Evolutionary conservation across 305 asterid species (phyloP).

Genomic region (Fraxinus angustifolia): DNA sequence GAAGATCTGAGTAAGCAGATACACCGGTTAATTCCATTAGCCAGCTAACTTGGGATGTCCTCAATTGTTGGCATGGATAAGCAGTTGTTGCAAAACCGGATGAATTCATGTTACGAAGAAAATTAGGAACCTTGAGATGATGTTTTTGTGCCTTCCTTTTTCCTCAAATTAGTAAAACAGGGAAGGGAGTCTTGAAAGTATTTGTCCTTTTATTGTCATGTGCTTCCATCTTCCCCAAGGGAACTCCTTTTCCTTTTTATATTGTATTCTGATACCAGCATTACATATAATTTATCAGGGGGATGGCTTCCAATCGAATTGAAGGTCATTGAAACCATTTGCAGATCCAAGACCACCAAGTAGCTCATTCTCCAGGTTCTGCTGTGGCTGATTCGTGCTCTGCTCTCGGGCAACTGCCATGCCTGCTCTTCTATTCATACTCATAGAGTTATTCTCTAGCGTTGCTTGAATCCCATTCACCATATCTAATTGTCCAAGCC

Average conservation of each 20-base stretch:
- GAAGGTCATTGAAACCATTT: slow-evolving; percentile 66
- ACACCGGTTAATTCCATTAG: background rate
- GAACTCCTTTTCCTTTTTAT: background rate
- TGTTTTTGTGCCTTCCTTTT: background rate
- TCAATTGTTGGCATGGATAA: slow-evolving; percentile 30
- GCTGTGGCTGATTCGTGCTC: slow-evolving; percentile 68
- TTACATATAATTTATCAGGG: slow-evolving; percentile 22
- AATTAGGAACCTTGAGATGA: background rate
- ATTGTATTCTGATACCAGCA: background rate
- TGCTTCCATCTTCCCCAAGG: background rate
- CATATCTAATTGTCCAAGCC: slow-evolving; percentile 68
- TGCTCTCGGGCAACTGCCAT: slow-evolving; percentile 54
- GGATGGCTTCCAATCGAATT: slow-evolving; percentile 74
- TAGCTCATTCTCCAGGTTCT: slow-evolving; percentile 71
- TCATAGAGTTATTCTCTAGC: slow-evolving; percentile 51
- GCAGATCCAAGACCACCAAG: slow-evolving; percentile 72
- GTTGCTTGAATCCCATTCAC: slow-evolving; percentile 69
- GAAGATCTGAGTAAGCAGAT: slow-evolving; percentile 15
- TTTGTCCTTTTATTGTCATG: background rate
- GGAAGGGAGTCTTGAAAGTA: background rate
- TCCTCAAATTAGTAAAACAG: background rate
- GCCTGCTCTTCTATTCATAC: slow-evolving; percentile 75
- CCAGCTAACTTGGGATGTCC: background rate
- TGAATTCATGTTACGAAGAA: slow-evolving; percentile 37
- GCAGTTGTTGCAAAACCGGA: slow-evolving; percentile 31